Percentiles rank a stretch among this genome's conserved stretches.
phyloP scores from a whole-genome alignment of 2,329 filamentous ascomycete genomes.

The Knufia petricola region DNA sequence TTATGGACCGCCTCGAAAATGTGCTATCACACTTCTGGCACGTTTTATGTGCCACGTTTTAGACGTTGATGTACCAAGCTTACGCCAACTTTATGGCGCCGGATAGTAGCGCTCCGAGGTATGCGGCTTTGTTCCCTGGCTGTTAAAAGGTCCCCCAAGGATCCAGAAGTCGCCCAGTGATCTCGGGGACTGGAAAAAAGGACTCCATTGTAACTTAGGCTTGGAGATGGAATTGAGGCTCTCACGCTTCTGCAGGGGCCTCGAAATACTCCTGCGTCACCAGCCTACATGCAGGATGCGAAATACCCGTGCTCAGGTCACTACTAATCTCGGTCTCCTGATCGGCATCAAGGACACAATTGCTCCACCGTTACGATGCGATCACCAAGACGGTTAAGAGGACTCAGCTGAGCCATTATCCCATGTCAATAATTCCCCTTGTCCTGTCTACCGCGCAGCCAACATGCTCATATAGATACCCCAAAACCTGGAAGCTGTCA shows the following conservation, averaged over 20 bases:
- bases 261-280: too few species aligned
- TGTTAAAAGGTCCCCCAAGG: too few species aligned
- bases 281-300: too few species aligned
- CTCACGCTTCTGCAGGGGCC: too few species aligned
- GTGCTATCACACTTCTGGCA: not conserved
- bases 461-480: conserved; percentile 31
- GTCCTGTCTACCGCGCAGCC: conserved; percentile 10
- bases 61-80: not conserved
- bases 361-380: not conserved
- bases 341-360: not conserved
- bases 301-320: too few species aligned
- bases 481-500: conserved; percentile 23
- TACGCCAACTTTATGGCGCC: not conserved
- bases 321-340: too few species aligned
- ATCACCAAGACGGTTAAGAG: not conserved
- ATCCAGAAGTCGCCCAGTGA: too few species aligned
- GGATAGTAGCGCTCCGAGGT: not conserved
- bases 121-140: too few species aligned
- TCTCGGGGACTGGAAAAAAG: too few species aligned
- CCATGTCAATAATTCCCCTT: too few species aligned
- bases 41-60: not conserved
- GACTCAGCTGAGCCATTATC: not conserved
- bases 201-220: too few species aligned
- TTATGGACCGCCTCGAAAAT: not conserved
- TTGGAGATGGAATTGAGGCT: too few species aligned